These are phyloP conservation scores for Schizonepeta tenuifolia DNA, from an alignment of 257 asterid species.

Conservation along the genomic window DNA sequence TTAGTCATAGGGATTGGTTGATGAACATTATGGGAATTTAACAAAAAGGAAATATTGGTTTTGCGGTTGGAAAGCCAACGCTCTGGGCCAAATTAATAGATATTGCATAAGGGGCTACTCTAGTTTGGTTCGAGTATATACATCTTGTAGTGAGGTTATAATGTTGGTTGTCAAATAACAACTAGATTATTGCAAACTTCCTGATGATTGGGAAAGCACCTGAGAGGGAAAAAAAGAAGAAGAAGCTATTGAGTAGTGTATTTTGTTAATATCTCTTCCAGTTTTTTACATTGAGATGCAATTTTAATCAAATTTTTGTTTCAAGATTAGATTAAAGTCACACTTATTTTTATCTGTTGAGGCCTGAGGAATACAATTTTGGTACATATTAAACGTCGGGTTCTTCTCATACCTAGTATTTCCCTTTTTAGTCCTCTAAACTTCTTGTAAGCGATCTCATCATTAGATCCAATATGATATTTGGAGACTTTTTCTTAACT, in stretches of 20 bases:
- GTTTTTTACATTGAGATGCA: neutral
- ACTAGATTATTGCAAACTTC: neutral
- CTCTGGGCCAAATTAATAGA: no score
- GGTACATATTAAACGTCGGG: neutral
- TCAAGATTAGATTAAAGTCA: neutral
- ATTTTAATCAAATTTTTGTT: neutral
- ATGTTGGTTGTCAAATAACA: neutral
- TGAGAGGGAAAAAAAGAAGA: no score
- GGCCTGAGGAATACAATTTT: slow-evolving; percentile 9
- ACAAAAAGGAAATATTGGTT: no score
- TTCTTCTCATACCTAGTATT: neutral
- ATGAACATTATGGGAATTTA: neutral
- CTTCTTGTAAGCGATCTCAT: neutral
- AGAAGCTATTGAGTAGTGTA: neutral
- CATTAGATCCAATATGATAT: neutral
- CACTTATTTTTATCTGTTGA: neutral
- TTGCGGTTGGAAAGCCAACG: no score
- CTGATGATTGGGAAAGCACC: neutral
- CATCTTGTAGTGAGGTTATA: slow-evolving; percentile 11
- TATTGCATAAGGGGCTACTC: neutral
- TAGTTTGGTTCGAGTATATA: neutral
- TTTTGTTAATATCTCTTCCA: no score
- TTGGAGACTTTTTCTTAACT: neutral
- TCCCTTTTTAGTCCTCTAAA: neutral
- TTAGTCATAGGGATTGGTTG: neutral